These are phyloP conservation scores for Excoecaria cochinchinensis DNA, from an alignment of 345 rosid genomes.

Conservation along the genomic window DNA sequence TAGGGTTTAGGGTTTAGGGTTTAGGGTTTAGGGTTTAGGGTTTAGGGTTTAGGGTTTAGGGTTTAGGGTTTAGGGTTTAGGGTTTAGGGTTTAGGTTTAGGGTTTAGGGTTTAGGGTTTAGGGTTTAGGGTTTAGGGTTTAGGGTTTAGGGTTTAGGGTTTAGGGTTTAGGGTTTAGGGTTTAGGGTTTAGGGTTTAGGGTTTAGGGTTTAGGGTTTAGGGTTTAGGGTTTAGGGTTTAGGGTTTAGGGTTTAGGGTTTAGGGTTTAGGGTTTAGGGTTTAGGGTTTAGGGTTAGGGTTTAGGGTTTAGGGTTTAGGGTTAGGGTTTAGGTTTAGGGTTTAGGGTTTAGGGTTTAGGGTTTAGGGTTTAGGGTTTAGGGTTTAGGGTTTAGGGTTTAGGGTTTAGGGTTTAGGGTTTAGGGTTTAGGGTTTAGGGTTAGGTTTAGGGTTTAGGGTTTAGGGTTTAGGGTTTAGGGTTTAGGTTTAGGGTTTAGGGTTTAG, in stretches of 20 bases:
- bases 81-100: too few species aligned
- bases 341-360: too few species aligned
- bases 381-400: too few species aligned
- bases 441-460: too few species aligned
- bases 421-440: too few species aligned
- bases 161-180: conserved; percentile 22
- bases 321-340: background rate
- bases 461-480: too few species aligned
- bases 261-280: conserved; percentile 4
- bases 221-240: background rate
- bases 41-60: conserved; percentile 25
- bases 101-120: conserved; percentile 31
- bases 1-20: conserved; percentile 21
- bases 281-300: conserved; percentile 10
- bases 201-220: background rate
- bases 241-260: conserved; percentile 9
- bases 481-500: too few species aligned
- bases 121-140: conserved; percentile 26
- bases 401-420: too few species aligned
- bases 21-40: conserved; percentile 15
- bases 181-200: conserved; percentile 13
- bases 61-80: conserved; percentile 22
- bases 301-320: conserved; percentile 11
- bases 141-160: conserved; percentile 21
- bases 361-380: too few species aligned